Percentiles rank a stretch among this genome's conserved stretches.
Evolutionary conservation across 495 filamentous ascomycete species (phyloP).

Genomic region (Aspergillus cristatus): DNA sequence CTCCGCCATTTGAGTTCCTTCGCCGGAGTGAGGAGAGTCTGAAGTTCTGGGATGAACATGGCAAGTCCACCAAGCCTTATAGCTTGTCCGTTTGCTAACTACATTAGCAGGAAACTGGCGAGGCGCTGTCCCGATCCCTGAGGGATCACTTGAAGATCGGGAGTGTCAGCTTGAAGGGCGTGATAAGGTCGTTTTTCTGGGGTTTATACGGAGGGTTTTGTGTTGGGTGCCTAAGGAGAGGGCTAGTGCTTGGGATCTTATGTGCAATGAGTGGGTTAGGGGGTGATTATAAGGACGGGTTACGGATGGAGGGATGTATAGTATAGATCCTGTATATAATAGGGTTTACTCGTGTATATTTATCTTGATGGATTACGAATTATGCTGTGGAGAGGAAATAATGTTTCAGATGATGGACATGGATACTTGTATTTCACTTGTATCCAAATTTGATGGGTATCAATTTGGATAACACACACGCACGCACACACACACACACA

Average conservation of each 20-base stretch:
- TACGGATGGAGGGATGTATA: no score
- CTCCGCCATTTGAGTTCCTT: constrained; percentile 22
- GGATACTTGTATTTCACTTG: no score
- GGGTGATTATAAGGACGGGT: no score
- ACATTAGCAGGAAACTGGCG: constrained; percentile 22
- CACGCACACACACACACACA: no score
- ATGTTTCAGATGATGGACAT: no score
- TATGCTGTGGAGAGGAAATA: no score
- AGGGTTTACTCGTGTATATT: no score
- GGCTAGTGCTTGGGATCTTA: constrained; percentile 26
- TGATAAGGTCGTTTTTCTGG: constrained; percentile 25
- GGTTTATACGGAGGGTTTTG: constrained; percentile 28
- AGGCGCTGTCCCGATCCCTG: constrained; percentile 18
- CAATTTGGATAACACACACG: no score
- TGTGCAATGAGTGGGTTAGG: constrained; percentile 28
- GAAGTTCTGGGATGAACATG: constrained; percentile 21
- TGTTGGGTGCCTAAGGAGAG: constrained; percentile 32
- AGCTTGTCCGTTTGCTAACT: background rate
- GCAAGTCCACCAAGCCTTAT: constrained; percentile 4
- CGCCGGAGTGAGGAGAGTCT: constrained; percentile 14
- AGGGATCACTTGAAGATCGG: constrained; percentile 13
- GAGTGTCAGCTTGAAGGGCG: constrained; percentile 16
- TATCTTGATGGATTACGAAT: no score
- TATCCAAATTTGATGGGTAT: no score
- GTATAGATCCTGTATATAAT: no score